Base-by-base conservation (phyloP, 2,329 filamentous ascomycete species). In the Calcarisporium arbuscula region DNA sequence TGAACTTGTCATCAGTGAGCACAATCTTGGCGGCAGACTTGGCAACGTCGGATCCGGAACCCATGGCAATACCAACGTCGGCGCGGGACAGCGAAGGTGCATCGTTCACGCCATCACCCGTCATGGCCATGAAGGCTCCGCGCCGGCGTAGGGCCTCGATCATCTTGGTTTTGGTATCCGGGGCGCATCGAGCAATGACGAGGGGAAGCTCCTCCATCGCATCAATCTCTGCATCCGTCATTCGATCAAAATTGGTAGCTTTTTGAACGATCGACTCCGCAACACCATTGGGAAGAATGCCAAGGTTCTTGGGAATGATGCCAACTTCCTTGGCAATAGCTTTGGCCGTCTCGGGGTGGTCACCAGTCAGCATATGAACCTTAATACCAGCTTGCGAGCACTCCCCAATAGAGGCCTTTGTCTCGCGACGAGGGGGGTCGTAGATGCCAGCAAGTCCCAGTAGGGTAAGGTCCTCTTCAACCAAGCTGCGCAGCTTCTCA, bases 21-120 rank as follows among this genome's bases (percentile, higher is more conserved):
- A 94, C 86, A 58, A 94, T 90, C 54, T 77, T 82, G 14, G 81
- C 73, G 0, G 85, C 85, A 28, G 82, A 84, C 58, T 92, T 94
- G 41, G 86, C 86, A 6, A 94, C 86, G 48, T 92, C 86, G 9
- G 81, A 87, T 2, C 86, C 86, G 11, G 82, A 80, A n/a, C 86
- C 86, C 86, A 94, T 94, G 35, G 85, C 85, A 45, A 92, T 94
- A 44, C 85, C 86, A 6, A 94, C 85, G 51, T 94, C 87, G 3
- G 85, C 82, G 28, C 77, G 74, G 47, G 85, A 85, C 21, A 94
- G 70, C 5, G 84, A 87, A 0, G 86, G 86, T 3, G 84, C 84
- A 52, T 94, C 86, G 52, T 94, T 94, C 42, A 92, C 86, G 30
- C 86, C 86, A 48, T 94, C 86, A 39, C 86, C 86, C 14, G 85